A percentile compares a stretch with the other conserved stretches of the same genome.
Conservation (phyloP, 2,329 filamentous ascomycete genomes). For the Fusarium chuoi region DNA sequence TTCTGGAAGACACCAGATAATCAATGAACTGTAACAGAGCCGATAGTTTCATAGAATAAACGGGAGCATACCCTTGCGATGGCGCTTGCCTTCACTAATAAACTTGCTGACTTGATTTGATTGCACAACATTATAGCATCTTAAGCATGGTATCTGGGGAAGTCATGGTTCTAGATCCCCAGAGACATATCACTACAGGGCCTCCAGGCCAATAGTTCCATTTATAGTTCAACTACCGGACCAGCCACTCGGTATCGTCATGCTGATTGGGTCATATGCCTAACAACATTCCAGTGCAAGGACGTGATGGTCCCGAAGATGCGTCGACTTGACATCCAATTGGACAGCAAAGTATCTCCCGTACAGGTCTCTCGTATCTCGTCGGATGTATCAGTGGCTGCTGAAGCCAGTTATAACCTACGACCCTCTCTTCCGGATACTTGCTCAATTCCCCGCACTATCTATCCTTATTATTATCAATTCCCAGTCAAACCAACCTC, state of each 20-base stretch:
- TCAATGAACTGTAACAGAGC: neutral
- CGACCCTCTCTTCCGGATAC: fast-evolving
- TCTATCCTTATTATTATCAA: fast-evolving
- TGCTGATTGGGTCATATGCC: neutral
- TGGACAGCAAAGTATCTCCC: neutral
- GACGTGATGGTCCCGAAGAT: fast-evolving
- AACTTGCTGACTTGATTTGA: neutral
- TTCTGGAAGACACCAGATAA: slow-evolving; percentile 33
- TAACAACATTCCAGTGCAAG: neutral
- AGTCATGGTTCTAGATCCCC: neutral
- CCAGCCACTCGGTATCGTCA: too few relatives aligned
- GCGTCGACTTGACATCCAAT: neutral
- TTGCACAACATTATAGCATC: neutral
- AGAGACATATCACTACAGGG: neutral
- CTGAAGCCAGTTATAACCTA: neutral
- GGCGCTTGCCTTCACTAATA: fast-evolving
- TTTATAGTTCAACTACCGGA: neutral
- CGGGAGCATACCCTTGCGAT: fast-evolving
- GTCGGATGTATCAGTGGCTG: neutral
- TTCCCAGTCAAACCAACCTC: fast-evolving
- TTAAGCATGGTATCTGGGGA: neutral
- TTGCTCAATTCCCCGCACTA: neutral
- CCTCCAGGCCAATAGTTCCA: neutral
- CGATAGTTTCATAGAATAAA: fast-evolving
- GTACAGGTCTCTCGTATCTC: fast-evolving